These are phyloP conservation scores for Neurospora sublineolata DNA, from an alignment of 495 filamentous ascomycete species.

Conservation along the genomic window DNA sequence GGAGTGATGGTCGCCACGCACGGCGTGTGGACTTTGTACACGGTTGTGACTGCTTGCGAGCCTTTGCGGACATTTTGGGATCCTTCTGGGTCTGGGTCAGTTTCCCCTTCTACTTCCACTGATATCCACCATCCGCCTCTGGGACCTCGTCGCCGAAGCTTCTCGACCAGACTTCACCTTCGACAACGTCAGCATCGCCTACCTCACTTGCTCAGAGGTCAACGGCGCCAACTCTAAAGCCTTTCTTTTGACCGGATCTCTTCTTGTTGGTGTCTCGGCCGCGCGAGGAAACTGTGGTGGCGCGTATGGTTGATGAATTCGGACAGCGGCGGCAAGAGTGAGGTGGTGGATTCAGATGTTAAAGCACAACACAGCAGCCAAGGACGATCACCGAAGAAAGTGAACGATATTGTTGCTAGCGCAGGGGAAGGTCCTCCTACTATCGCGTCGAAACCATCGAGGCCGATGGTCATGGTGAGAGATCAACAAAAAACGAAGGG, in stretches of 20 bases:
- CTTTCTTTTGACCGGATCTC: slow-evolving; percentile 7
- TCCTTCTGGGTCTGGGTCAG: background rate
- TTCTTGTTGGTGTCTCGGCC: background rate
- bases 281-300: no score
- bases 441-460: slow-evolving; percentile 6
- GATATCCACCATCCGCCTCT: slow-evolving; percentile 21
- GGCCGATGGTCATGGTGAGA: background rate
- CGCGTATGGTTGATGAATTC: background rate
- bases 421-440: slow-evolving; percentile 3
- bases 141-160: slow-evolving; percentile 10
- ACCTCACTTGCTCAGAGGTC: slow-evolving; percentile 23
- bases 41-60: slow-evolving; percentile 14
- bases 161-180: slow-evolving; percentile 12
- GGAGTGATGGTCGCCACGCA: slow-evolving; percentile 9
- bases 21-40: slow-evolving; percentile 12
- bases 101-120: no score
- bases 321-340: background rate
- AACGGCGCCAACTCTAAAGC: slow-evolving; percentile 24
- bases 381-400: background rate
- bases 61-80: slow-evolving; percentile 13
- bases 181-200: slow-evolving; percentile 14
- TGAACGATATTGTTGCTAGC: background rate
- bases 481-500: background rate
- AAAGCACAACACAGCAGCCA: background rate
- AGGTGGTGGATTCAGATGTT: background rate